A percentile compares a stretch with the other conserved stretches of the same genome.
phyloP scores from a whole-genome alignment of 208 protist species.

The Acanthamoeba royreba region DNA sequence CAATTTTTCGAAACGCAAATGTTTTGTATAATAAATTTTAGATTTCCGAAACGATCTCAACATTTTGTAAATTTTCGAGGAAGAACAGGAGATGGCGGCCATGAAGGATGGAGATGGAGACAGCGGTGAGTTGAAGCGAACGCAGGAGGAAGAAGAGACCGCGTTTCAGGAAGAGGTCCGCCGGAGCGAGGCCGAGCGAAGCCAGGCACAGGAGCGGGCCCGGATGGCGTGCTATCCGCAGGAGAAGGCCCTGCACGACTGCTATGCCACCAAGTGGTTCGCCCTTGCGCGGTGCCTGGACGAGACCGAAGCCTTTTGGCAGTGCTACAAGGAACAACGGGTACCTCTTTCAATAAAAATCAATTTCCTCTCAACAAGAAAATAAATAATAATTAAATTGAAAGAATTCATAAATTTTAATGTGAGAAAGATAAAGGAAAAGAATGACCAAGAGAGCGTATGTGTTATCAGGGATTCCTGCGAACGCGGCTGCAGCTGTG shows the following conservation, averaged over 20 bases:
- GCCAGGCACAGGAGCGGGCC: background rate
- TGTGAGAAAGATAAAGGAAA: no score
- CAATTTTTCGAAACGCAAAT: no score
- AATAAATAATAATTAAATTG: background rate
- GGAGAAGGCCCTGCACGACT: background rate
- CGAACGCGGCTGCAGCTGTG: background rate
- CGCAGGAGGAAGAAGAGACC: background rate
- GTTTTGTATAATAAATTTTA: no score
- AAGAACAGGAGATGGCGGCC: no score
- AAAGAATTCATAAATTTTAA: background rate
- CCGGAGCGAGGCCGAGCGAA: no score
- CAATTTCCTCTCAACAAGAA: background rate
- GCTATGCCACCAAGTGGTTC: background rate
- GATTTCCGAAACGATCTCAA: no score
- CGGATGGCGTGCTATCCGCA: background rate
- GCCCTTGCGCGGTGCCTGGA: background rate
- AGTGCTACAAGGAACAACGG: background rate
- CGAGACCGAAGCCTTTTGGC: background rate
- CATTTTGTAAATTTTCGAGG: no score
- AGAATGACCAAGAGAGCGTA: no score
- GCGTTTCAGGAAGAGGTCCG: background rate
- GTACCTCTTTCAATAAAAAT: background rate
- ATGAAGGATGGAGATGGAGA: no score
- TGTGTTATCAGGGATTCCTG: background rate
- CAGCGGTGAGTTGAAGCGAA: no score